phyloP scores from a whole-genome alignment of 1,139 yeast genomes.

The Geotrichum phurueaensis region DNA sequence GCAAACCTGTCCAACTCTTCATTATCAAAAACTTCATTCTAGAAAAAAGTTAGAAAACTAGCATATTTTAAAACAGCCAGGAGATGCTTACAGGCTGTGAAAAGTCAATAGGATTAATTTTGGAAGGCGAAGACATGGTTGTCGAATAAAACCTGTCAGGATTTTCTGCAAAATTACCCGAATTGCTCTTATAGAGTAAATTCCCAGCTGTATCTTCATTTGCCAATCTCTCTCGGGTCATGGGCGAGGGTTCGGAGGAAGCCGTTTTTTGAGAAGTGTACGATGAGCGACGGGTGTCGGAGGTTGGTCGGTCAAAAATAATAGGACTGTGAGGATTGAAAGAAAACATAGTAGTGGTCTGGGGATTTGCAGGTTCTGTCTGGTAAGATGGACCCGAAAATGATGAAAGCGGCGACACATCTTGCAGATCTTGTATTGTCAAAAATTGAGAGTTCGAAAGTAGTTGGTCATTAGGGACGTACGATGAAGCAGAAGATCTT shows the following conservation, averaged over 20 bases:
- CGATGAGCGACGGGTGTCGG: slow-evolving; percentile 20
- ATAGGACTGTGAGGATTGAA: background rate
- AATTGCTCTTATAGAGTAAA: background rate
- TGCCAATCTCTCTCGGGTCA: background rate
- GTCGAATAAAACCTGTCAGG: background rate
- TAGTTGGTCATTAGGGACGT: background rate
- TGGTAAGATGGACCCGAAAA: slow-evolving; percentile 13
- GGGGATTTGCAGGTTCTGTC: background rate
- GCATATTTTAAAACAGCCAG: background rate
- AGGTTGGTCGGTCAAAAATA: background rate
- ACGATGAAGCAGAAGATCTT: background rate
- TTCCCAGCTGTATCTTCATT: background rate
- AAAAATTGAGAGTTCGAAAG: background rate
- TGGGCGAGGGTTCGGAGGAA: slow-evolving; percentile 6
- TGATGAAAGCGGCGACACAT: slow-evolving; percentile 15
- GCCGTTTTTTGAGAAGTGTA: slow-evolving; percentile 21
- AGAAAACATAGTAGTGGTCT: background rate
- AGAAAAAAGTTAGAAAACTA: background rate
- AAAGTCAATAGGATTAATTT: slow-evolving; percentile 7
- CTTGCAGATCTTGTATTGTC: slow-evolving; percentile 8
- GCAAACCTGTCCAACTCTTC: slow-evolving; percentile 4
- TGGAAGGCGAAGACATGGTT: background rate
- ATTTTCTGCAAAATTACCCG: background rate
- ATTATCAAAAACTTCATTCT: slow-evolving; percentile 12
- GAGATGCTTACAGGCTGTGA: slow-evolving; percentile 7